A percentile compares a stretch with the other conserved stretches of the same genome.
Conservation (phyloP, 2,329 filamentous ascomycete genomes). For the Paracamarosporium sp. region DNA sequence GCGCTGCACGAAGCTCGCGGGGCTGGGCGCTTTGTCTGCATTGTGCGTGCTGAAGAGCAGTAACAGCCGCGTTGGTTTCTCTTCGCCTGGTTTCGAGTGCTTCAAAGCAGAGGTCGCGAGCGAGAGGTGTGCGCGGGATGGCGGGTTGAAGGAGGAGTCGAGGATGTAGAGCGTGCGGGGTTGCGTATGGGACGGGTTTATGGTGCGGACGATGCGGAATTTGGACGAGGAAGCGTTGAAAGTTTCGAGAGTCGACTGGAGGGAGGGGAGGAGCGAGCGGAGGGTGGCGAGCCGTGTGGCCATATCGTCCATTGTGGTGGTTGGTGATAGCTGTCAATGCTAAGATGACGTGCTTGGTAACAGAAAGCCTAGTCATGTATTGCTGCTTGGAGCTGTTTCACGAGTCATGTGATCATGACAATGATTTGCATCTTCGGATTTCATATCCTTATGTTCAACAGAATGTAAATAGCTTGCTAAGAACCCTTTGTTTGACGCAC, state of each 20-base stretch:
- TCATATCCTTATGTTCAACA: too few relatives aligned
- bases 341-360: neutral
- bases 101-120: conserved; percentile 62
- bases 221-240: conserved; percentile 42
- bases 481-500: too few relatives aligned
- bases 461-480: too few relatives aligned
- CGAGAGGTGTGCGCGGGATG: conserved; percentile 64
- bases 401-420: neutral
- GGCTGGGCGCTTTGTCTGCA: conserved; percentile 70
- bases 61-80: conserved; percentile 56
- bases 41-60: conserved; percentile 69
- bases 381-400: neutral
- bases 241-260: conserved; percentile 39
- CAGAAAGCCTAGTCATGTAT: neutral
- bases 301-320: conserved; percentile 31
- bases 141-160: conserved; percentile 72
- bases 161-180: conserved; percentile 64
- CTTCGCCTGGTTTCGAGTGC: conserved; percentile 38
- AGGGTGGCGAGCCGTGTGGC: conserved; percentile 33
- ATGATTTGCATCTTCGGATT: too few relatives aligned
- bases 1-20: conserved; percentile 71
- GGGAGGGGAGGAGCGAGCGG: conserved; percentile 36
- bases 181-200: conserved; percentile 38
- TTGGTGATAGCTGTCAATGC: neutral
- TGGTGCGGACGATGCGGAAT: conserved; percentile 43